Conservation (phyloP, 345 rosid species). For the Rhodamnia rubescens region DNA sequence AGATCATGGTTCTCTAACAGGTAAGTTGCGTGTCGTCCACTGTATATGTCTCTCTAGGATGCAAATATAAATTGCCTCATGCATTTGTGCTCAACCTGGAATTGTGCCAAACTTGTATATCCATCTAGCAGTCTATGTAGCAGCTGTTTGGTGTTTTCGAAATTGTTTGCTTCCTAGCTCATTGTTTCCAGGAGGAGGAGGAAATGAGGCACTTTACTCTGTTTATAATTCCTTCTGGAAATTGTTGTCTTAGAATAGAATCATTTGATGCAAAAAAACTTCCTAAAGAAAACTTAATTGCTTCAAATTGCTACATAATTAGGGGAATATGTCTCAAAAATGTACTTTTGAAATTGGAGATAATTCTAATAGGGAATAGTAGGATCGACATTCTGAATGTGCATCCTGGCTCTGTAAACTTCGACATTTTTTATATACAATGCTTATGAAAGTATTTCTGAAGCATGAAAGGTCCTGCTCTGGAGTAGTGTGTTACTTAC, state of each 20-base stretch:
- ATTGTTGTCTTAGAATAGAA: neutral
- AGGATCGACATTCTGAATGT: neutral
- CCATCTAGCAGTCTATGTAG: neutral
- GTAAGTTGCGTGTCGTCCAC: conserved; percentile 3
- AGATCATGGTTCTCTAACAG: conserved; percentile 85
- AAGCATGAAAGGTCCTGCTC: neutral
- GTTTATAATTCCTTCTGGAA: neutral
- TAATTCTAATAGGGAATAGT: neutral
- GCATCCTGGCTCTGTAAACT: neutral
- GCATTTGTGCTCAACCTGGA: neutral
- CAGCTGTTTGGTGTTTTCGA: neutral
- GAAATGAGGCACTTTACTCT: neutral
- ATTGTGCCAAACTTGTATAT: neutral
- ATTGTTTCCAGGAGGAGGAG: neutral
- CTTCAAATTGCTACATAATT: neutral
- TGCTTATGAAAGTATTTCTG: neutral
- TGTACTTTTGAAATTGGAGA: neutral
- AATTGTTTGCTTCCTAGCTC: neutral
- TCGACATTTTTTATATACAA: neutral
- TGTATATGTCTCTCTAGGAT: neutral
- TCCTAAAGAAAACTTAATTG: neutral
- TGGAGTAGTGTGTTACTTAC: neutral
- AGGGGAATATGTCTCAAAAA: neutral
- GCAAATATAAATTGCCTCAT: neutral
- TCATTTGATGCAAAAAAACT: neutral